Conservation (phyloP, 495 filamentous ascomycete genomes). For the Daldinia vernicosa region DNA sequence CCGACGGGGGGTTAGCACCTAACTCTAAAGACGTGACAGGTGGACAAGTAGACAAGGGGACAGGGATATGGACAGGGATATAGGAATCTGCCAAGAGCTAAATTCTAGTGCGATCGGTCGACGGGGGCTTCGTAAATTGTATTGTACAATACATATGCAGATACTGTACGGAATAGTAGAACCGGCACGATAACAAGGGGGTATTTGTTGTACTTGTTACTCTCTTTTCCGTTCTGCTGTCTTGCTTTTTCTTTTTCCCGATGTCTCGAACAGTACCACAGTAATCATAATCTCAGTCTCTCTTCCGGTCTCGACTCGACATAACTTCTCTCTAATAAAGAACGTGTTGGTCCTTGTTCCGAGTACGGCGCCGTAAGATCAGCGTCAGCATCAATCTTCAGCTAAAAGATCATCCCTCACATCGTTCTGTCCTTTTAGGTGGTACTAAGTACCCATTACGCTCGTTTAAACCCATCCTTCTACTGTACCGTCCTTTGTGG, state of each 20-base stretch:
- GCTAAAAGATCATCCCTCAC: conserved; percentile 20
- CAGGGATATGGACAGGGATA: background rate
- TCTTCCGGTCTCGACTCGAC: conserved; percentile 6
- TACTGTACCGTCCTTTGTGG: conserved; percentile 11
- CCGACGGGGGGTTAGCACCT: conserved; percentile 9
- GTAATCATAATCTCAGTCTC: conserved; percentile 1
- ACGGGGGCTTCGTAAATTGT: conserved; percentile 31
- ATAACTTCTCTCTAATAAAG: background rate
- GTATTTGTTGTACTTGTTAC: background rate
- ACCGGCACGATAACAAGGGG: background rate
- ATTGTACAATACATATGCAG: conserved; percentile 8
- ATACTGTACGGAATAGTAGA: background rate
- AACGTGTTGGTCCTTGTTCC: conserved; percentile 22
- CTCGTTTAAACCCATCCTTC: conserved; percentile 58
- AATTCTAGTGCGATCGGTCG: conserved; percentile 31
- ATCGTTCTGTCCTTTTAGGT: conserved; percentile 20
- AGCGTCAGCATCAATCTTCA: conserved; percentile 28
- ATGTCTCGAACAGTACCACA: conserved; percentile 8
- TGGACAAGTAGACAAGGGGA: background rate
- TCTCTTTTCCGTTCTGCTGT: background rate
- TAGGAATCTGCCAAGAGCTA: conserved; percentile 38
- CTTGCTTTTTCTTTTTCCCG: background rate
- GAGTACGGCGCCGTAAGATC: conserved; percentile 20
- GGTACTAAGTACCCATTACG: conserved; percentile 69
- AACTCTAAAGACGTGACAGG: conserved; percentile 26